A percentile compares a stretch with the other conserved stretches of the same genome.
These are phyloP conservation scores for Spirogloea muscicola DNA, from an alignment of 139 green algal species.

Conservation along the genomic window DNA sequence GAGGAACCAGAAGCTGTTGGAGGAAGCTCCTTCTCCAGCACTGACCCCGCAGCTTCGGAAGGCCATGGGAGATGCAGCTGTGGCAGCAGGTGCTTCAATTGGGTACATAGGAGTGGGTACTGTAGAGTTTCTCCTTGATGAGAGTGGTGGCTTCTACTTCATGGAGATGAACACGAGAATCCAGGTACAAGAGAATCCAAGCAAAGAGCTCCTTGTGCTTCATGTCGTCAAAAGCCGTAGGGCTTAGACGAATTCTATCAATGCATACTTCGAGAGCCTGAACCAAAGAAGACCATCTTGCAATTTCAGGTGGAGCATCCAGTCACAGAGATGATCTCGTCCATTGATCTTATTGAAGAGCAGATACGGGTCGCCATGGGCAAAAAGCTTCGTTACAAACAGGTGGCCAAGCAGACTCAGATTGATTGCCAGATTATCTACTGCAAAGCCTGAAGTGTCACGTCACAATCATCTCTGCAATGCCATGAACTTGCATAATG, in stretches of 20 bases:
- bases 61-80: conserved; percentile 84
- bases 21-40: conserved; percentile 83
- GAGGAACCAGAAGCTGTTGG: conserved; percentile 96
- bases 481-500: neutral
- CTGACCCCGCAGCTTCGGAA: conserved; percentile 65
- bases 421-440: too few species aligned
- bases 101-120: conserved; percentile 71
- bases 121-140: conserved; percentile 99
- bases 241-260: too few species aligned
- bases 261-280: too few species aligned
- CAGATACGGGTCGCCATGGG: conserved; percentile 87
- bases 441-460: too few species aligned
- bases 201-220: too few species aligned
- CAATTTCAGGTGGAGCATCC: conserved; percentile 90
- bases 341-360: conserved; percentile 79
- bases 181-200: too few species aligned
- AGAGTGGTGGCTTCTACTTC: conserved; percentile 80
- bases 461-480: neutral
- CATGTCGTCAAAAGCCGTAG: too few species aligned
- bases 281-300: neutral
- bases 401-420: too few species aligned
- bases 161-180: conserved; percentile 95
- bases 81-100: conserved; percentile 70
- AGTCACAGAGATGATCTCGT: conserved; percentile 92
- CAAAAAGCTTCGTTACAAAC: conserved; percentile 63